Evolutionary conservation across 768 basidiomycete genomes (phyloP).

Genomic region (Lactarius sanguifluus): DNA sequence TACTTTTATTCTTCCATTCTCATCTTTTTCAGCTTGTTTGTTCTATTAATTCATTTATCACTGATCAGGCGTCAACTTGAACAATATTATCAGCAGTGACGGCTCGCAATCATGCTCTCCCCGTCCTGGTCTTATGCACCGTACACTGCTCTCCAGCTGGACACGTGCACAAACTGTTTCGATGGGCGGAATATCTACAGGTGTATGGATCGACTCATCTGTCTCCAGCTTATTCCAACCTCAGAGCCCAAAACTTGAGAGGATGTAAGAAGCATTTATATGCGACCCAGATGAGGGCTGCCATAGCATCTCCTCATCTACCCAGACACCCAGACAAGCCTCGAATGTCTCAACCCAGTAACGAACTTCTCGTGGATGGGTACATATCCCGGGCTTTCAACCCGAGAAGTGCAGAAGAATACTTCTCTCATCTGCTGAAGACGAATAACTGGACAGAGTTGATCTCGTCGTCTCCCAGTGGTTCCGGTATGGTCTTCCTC

Average conservation of each 20-base stretch:
- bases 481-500: conserved; percentile 1
- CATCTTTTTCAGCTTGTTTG: not conserved
- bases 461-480: not conserved
- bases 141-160: conserved; percentile 16
- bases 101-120: not conserved
- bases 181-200: not conserved
- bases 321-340: not conserved
- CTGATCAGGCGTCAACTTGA: not conserved
- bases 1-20: not conserved
- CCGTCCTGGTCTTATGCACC: not conserved
- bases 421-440: conserved; percentile 22
- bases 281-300: not conserved
- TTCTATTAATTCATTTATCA: not conserved
- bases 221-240: not conserved
- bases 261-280: conserved; percentile 11
- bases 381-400: conserved; percentile 17
- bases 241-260: not conserved
- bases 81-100: not conserved
- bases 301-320: not conserved
- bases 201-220: not conserved
- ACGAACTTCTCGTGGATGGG: conserved; percentile 19
- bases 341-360: not conserved
- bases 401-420: conserved; percentile 8
- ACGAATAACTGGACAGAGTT: not conserved
- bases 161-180: not conserved